Evolutionary conservation across 768 basidiomycete species (phyloP), one percentile per base, ranked within the genome.

Genomic region (Scleroderma citrinum): DNA sequence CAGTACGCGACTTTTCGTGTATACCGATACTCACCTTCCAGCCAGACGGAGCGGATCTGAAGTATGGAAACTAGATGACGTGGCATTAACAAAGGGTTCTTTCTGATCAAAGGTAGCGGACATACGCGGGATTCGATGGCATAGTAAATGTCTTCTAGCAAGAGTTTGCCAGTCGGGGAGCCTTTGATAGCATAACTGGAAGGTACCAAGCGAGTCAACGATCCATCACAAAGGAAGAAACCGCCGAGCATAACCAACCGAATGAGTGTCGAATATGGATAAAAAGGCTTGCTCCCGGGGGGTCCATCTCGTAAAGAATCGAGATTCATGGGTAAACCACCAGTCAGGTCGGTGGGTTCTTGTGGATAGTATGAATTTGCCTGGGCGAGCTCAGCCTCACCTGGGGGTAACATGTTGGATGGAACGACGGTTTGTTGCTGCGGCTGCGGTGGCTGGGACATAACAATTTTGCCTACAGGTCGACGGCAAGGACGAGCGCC

Each of bases 101-200:
- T 30, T 37, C 44, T 40, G 32, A 29, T 31, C 42, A 46, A 31
- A 21, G 50, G 21, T 46, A 76, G n/a, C n/a, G n/a, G n/a, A n/a
- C 84, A 63, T 69, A 91, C 88, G 60, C 88, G 78, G 46, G 87
- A 89, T 67, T 91, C 89, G 53, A 92, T 91, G 14, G 89, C 89
- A 69, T 91, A 92, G 66, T 92, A 92, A 47, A 92, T 92, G 67
- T 92, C 89, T 70, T 92, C 89, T 45, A 92, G 70, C 47, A 92
- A 71, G 48, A 92, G 66, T 62, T 88, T 90, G 68, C 87, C 85
- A 63, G 86, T 90, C 35, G 89, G 89, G 7, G 90, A 88, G 51
- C 89, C 90, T 69, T 92, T 92, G 67, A 92, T 92, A 48, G 89
- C 89, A 64, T 92, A 92, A 55, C 89, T 92, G 59, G 31, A 53